phyloP scores from a whole-genome alignment of 805 yeast genomes.

The Nakazawaea molendinolei region DNA sequence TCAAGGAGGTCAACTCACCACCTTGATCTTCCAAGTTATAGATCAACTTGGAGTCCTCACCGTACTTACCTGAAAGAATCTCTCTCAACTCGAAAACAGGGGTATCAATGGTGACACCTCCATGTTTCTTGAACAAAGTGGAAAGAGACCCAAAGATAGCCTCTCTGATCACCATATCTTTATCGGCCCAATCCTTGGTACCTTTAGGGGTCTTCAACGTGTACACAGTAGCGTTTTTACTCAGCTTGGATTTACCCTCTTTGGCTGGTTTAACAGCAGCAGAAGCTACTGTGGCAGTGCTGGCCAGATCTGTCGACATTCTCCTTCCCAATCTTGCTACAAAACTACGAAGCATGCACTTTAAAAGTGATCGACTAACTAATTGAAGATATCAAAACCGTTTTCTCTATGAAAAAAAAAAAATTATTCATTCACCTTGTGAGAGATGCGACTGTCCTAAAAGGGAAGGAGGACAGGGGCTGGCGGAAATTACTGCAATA shows the following conservation, averaged over 20 bases:
- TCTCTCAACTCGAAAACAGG: conserved; percentile 97
- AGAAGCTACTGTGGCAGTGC: conserved; percentile 3
- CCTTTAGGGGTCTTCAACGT: conserved; percentile 94
- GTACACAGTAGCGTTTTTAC: conserved; percentile 41
- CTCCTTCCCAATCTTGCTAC: not conserved
- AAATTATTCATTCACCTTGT: no score
- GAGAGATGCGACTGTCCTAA: no score
- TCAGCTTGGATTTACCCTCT: conserved; percentile 33
- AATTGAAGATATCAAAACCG: no score
- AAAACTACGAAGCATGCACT: conserved; percentile 10
- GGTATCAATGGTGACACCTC: conserved; percentile 97
- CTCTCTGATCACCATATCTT: conserved; percentile 93
- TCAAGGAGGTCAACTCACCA: conserved; percentile 90
- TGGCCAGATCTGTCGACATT: conserved; percentile 8
- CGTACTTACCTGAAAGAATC: conserved; percentile 93
- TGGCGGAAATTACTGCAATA: no score
- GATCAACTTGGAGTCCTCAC: conserved; percentile 95
- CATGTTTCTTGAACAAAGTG: conserved; percentile 82
- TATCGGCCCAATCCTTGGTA: conserved; percentile 97
- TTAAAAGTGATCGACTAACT: no score
- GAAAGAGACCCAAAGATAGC: conserved; percentile 74
- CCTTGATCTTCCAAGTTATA: conserved; percentile 98
- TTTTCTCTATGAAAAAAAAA: not conserved
- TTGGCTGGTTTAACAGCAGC: not conserved
- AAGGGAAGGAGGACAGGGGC: no score